Evolutionary conservation across 495 filamentous ascomycete genomes (phyloP).

Genomic region (Penicillium bialowiezense): DNA sequence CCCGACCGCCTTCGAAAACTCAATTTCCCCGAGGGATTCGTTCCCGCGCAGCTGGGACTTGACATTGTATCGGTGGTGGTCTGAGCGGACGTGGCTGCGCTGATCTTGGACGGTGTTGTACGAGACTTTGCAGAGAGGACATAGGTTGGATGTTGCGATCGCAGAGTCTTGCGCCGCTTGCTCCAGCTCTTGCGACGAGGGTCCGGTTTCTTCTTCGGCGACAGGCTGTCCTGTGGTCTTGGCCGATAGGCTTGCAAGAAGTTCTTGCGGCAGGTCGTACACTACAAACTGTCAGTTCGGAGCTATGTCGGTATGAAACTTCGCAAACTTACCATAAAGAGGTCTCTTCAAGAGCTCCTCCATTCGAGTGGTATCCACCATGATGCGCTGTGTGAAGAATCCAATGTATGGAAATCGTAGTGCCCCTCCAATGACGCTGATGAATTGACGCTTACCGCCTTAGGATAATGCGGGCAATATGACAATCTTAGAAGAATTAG

Average conservation of each 20-base stretch:
- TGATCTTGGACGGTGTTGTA: slow-evolving; percentile 78
- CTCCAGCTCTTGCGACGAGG: slow-evolving; percentile 18
- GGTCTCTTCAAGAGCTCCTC: slow-evolving; percentile 61
- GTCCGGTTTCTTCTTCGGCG: slow-evolving; percentile 20
- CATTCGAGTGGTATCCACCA: slow-evolving; percentile 18
- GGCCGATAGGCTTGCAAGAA: slow-evolving; percentile 65
- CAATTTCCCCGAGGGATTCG: slow-evolving; percentile 64
- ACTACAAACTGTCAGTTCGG: slow-evolving; percentile 48
- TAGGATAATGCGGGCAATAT: slow-evolving; percentile 6
- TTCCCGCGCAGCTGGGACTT: slow-evolving; percentile 79
- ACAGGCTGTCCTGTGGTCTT: slow-evolving; percentile 46
- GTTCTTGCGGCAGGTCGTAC: slow-evolving; percentile 79
- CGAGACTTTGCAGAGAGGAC: slow-evolving; percentile 71
- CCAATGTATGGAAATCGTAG: slow-evolving; percentile 1
- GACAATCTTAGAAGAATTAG: neutral
- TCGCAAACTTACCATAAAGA: slow-evolving; percentile 49
- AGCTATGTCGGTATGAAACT: neutral
- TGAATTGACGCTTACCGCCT: slow-evolving; percentile 21
- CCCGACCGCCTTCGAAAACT: slow-evolving; percentile 82
- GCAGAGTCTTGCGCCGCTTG: slow-evolving; percentile 37
- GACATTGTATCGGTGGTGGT: slow-evolving; percentile 90
- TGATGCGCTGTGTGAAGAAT: slow-evolving; percentile 13
- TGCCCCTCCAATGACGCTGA: slow-evolving; percentile 24
- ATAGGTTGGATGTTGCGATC: slow-evolving; percentile 67
- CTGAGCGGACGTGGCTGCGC: slow-evolving; percentile 80